A percentile compares a stretch with the other conserved stretches of the same genome.
Conservation (phyloP, 495 filamentous ascomycete species). For the Penicillium dipodomyicola region DNA sequence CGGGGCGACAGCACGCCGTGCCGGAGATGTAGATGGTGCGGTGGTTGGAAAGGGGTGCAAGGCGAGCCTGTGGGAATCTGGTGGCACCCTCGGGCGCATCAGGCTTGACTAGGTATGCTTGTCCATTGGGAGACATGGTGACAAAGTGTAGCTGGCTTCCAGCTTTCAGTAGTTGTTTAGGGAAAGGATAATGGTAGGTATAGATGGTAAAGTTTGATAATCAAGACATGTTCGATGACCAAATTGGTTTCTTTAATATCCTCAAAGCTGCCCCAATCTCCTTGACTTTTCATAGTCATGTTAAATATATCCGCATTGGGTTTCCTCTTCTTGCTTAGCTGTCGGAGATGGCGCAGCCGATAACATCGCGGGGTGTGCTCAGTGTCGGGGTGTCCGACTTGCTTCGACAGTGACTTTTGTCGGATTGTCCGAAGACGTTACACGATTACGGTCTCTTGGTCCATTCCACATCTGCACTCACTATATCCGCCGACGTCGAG, state of each 20-base stretch:
- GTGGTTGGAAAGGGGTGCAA: constrained; percentile 29
- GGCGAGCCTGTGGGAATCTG: constrained; percentile 33
- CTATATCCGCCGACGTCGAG: background rate
- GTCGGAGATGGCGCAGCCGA: background rate
- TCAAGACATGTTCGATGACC: background rate
- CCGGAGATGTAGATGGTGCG: constrained; percentile 37
- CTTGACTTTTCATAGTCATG: background rate
- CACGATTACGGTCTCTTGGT: background rate
- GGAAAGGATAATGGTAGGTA: background rate
- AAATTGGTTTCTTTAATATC: background rate
- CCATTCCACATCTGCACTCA: background rate
- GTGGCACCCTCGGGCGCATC: constrained; percentile 23
- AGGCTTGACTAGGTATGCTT: constrained; percentile 37
- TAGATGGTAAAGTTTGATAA: background rate
- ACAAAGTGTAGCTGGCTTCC: background rate
- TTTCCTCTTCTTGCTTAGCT: background rate
- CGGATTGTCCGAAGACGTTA: background rate
- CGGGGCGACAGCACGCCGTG: constrained; percentile 23
- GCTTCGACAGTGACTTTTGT: background rate
- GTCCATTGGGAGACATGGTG: constrained; percentile 31
- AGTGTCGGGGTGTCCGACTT: background rate
- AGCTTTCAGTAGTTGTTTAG: background rate
- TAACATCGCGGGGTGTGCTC: background rate
- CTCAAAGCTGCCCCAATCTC: background rate
- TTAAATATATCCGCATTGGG: background rate